Evolutionary conservation across 345 rosid genomes (phyloP).

Genomic region (Moricandia moricandioides): DNA sequence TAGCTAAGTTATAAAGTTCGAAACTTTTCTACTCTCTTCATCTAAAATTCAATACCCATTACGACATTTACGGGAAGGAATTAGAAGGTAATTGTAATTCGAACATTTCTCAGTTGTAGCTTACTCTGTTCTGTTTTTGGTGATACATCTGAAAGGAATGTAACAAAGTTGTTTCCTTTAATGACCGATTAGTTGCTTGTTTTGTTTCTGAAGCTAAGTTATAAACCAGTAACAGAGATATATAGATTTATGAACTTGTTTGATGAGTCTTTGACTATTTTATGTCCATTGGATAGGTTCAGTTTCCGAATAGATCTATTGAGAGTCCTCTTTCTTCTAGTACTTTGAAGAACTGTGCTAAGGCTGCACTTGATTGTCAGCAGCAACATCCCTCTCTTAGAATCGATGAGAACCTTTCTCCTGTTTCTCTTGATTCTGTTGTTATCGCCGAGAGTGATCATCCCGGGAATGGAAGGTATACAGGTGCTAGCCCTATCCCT

Average conservation of each 20-base stretch:
- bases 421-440: constrained; percentile 82
- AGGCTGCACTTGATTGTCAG: constrained; percentile 50
- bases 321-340: constrained; percentile 61
- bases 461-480: constrained; percentile 52
- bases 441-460: constrained; percentile 72
- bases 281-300: constrained; percentile 34
- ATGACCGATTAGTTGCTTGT: neutral
- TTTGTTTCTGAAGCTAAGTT: neutral
- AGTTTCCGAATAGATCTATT: constrained; percentile 53
- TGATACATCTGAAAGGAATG: neutral
- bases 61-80: neutral
- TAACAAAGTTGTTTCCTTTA: neutral
- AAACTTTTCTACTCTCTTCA: neutral
- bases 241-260: neutral
- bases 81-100: neutral
- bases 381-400: constrained; percentile 58
- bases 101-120: neutral
- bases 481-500: constrained; percentile 57
- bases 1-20: neutral
- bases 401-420: constrained; percentile 76
- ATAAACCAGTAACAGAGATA: neutral
- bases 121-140: neutral
- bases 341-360: constrained; percentile 55
- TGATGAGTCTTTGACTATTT: neutral
- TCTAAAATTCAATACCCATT: neutral